These are phyloP conservation scores for Austroboletus olivaceoglutinosus DNA, from an alignment of 1,284 basidiomycete genomes.

Conservation along the genomic window DNA sequence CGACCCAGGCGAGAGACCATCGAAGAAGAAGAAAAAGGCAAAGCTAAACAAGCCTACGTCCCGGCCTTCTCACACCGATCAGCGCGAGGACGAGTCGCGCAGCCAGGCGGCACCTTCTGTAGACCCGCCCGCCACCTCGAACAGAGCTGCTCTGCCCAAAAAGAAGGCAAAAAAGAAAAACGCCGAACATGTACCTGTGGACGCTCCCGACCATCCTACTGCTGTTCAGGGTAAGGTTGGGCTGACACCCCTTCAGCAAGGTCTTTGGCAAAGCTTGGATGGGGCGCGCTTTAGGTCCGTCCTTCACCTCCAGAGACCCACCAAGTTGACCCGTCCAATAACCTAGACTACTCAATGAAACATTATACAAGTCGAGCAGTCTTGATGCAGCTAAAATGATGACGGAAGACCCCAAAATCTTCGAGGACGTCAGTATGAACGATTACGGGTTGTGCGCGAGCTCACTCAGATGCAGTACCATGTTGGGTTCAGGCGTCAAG, in stretches of 20 bases:
- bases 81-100: background rate
- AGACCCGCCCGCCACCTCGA: background rate
- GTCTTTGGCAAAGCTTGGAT: conserved; percentile 75
- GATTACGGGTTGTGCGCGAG: background rate
- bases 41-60: conserved; percentile 20
- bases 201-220: conserved; percentile 3
- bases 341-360: conserved; percentile 83
- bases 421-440: conserved; percentile 61
- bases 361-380: conserved; percentile 81
- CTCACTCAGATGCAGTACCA: conserved; percentile 68
- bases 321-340: conserved; percentile 4
- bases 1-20: conserved; percentile 4
- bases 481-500: conserved; percentile 84
- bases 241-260: conserved; percentile 71
- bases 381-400: conserved; percentile 75
- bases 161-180: conserved; percentile 22
- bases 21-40: conserved; percentile 38
- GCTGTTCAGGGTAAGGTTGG: conserved; percentile 21
- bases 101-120: background rate
- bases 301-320: background rate
- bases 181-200: conserved; percentile 5
- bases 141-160: background rate
- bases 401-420: conserved; percentile 73
- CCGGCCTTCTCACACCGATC: conserved; percentile 17
- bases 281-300: conserved; percentile 82